These are phyloP conservation scores for Trichoderma reesei DNA, from an alignment of 495 filamentous ascomycete genomes.

Conservation along the genomic window DNA sequence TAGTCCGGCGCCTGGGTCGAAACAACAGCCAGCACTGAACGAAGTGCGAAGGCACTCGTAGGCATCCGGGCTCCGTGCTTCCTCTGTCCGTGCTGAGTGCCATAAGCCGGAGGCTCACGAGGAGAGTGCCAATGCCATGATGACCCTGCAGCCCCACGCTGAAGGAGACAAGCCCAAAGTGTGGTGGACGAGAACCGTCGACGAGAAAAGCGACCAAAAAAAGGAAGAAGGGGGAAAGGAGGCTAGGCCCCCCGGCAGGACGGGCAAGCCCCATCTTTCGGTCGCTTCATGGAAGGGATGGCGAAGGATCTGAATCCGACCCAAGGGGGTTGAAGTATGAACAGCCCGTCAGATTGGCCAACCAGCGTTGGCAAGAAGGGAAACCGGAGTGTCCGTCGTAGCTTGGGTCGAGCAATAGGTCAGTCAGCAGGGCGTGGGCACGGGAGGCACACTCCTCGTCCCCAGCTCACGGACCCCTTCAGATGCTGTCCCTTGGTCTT, in stretches of 20 bases:
- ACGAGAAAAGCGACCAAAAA: background rate
- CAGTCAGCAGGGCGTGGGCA: background rate
- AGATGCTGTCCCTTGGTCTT: slow-evolving; percentile 2
- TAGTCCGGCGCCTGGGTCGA: background rate
- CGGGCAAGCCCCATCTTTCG: background rate
- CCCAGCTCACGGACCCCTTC: background rate
- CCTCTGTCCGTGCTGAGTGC: background rate
- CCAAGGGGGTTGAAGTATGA: background rate
- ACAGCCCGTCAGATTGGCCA: background rate
- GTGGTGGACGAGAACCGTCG: background rate
- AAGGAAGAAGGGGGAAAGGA: too few relatives aligned
- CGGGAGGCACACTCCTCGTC: background rate
- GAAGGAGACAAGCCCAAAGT: background rate
- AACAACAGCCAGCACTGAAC: background rate
- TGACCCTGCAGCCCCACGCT: background rate
- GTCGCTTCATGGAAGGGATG: slow-evolving; percentile 8
- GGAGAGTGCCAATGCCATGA: background rate
- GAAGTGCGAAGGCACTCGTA: too few relatives aligned
- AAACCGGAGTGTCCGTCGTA: slow-evolving; percentile 1
- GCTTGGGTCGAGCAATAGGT: background rate
- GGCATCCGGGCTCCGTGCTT: background rate
- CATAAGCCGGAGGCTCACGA: background rate
- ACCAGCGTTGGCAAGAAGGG: background rate
- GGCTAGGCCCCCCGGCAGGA: background rate
- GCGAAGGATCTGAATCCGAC: background rate